Conservation (phyloP, 176 grass and related monocot genomes). For the Stipa capillata region DNA sequence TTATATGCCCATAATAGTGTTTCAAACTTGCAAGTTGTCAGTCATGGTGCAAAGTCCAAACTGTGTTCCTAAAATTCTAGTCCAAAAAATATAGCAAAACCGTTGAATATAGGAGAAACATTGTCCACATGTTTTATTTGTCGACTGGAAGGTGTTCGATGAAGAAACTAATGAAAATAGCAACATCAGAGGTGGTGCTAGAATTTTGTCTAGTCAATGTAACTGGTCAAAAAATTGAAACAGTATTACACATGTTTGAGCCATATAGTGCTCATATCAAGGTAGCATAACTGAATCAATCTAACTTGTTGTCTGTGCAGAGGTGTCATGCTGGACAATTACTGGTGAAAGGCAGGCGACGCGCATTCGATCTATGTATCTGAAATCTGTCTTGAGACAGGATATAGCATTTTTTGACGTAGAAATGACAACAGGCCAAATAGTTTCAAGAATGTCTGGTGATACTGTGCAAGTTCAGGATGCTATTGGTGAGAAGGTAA, state of each 20-base stretch:
- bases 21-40: neutral
- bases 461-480: slow-evolving; percentile 67
- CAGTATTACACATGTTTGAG: neutral
- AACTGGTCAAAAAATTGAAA: neutral
- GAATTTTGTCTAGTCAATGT: neutral
- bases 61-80: neutral
- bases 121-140: neutral
- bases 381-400: slow-evolving; percentile 65
- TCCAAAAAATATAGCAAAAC: neutral
- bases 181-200: neutral
- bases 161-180: neutral
- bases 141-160: neutral
- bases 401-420: slow-evolving; percentile 76
- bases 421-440: slow-evolving; percentile 55
- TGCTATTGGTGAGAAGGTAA: slow-evolving; percentile 75
- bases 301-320: slow-evolving; percentile 5
- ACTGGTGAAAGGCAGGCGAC: slow-evolving; percentile 71
- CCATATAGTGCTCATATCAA: neutral
- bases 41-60: neutral
- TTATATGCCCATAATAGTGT: neutral
- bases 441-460: slow-evolving; percentile 53
- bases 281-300: neutral
- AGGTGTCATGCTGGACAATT: slow-evolving; percentile 81
- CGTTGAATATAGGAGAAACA: neutral
- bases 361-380: slow-evolving; percentile 57